These are phyloP conservation scores for Colletotrichum sp. DNA, from an alignment of 2,329 filamentous ascomycete species.

Conservation along the genomic window DNA sequence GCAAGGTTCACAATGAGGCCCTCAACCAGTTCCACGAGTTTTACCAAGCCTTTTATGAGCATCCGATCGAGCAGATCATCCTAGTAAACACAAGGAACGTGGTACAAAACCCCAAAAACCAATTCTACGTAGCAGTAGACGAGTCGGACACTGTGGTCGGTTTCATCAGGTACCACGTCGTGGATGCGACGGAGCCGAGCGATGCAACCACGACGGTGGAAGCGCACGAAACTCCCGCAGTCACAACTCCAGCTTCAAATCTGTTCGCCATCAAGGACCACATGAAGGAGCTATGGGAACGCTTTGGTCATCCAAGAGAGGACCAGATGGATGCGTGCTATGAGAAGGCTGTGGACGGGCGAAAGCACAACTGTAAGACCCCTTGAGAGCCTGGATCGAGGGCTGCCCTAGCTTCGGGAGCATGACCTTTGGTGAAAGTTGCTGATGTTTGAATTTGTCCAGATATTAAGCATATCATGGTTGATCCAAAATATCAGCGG, in stretches of 20 bases:
- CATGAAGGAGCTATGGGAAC: constrained; percentile 25
- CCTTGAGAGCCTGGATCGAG: background rate
- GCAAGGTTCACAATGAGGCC: constrained; percentile 22
- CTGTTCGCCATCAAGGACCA: constrained; percentile 20
- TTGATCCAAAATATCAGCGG: constrained; percentile 25
- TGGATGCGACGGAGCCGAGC: background rate
- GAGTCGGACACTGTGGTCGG: constrained; percentile 8
- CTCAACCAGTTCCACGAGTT: constrained; percentile 22
- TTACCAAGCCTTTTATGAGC: constrained; percentile 23
- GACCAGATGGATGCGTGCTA: constrained; percentile 25
- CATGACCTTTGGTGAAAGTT: background rate
- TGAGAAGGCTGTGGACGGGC: constrained; percentile 18
- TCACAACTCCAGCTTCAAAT: background rate
- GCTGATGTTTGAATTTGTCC: background rate
- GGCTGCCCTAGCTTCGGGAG: background rate
- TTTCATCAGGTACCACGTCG: constrained; percentile 14
- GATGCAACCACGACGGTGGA: background rate
- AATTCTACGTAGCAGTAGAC: constrained; percentile 13
- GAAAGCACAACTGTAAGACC: constrained; percentile 23
- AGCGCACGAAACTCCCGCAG: background rate
- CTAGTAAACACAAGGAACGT: background rate
- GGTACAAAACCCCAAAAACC: background rate
- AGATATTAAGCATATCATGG: constrained; percentile 27
- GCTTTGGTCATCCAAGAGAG: constrained; percentile 18
- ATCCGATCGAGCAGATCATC: constrained; percentile 17